Conservation (phyloP, 1,284 basidiomycete species). For the Cryptococcus sp. region DNA sequence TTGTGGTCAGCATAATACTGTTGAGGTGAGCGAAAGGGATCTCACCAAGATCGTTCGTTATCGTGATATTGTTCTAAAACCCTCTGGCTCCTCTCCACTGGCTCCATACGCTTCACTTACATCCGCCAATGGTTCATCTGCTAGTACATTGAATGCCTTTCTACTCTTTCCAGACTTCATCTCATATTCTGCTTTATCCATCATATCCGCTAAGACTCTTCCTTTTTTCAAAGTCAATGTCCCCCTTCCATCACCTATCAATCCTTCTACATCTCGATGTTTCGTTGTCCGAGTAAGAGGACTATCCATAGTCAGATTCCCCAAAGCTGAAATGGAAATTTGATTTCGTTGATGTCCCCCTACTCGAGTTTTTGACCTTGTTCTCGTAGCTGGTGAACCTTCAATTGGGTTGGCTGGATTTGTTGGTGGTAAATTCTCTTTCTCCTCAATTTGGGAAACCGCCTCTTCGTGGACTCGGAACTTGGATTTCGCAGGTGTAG, state of each 20-base stretch:
- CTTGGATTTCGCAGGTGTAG: neutral
- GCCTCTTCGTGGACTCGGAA: too few species aligned
- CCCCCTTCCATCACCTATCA: constrained; percentile 14
- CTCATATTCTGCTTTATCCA: neutral
- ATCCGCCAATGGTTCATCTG: constrained; percentile 28
- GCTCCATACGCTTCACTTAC: constrained; percentile 44
- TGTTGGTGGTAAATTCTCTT: constrained; percentile 26
- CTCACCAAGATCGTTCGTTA: neutral
- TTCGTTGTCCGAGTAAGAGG: neutral
- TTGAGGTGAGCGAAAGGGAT: neutral
- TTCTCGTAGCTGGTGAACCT: constrained; percentile 22
- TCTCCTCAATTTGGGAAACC: constrained; percentile 8
- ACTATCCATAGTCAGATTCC: neutral
- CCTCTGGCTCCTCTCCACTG: constrained; percentile 29
- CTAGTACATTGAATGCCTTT: neutral
- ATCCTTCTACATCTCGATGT: neutral
- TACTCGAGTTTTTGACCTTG: constrained; percentile 17
- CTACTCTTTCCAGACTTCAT: neutral
- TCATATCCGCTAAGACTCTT: constrained; percentile 9
- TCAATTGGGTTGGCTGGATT: neutral
- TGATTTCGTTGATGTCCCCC: neutral
- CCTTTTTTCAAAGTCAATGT: constrained; percentile 24
- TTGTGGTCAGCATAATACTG: too few species aligned
- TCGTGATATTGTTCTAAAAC: constrained; percentile 17
- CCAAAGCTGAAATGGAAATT: neutral